A percentile compares a stretch with the other conserved stretches of the same genome.
phyloP scores from a whole-genome alignment of 768 basidiomycete species.

The Tubosaeta sp. region DNA sequence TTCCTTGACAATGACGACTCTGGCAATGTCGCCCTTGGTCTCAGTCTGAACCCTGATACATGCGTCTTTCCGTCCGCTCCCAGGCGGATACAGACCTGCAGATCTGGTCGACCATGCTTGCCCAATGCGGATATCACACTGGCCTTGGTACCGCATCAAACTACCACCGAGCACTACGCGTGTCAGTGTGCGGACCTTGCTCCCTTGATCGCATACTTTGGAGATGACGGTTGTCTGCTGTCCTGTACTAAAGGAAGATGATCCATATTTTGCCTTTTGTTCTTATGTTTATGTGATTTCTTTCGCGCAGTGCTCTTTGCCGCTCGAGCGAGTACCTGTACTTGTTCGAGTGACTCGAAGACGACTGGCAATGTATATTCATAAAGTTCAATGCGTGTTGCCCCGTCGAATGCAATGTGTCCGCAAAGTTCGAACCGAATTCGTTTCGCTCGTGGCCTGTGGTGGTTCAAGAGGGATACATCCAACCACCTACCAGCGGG shows the following conservation, averaged over 20 bases:
- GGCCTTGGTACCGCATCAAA: slow-evolving; percentile 22
- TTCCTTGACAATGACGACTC: slow-evolving; percentile 33
- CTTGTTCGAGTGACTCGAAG: no score
- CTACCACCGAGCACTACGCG: not conserved
- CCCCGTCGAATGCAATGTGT: no score
- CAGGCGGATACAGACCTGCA: slow-evolving; percentile 26
- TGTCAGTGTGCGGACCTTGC: not conserved
- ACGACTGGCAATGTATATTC: no score
- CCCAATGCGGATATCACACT: slow-evolving; percentile 25
- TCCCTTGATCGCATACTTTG: not conserved
- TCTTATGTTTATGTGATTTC: not conserved
- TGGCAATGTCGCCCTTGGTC: slow-evolving; percentile 1
- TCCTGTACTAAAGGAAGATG: not conserved
- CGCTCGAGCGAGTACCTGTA: no score
- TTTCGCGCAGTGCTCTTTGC: no score
- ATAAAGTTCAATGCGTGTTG: no score
- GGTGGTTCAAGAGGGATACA: no score
- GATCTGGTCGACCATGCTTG: slow-evolving; percentile 30
- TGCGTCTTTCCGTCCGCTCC: not conserved
- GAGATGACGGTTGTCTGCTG: not conserved
- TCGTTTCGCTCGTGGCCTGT: no score
- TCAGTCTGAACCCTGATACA: not conserved
- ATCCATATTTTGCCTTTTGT: not conserved
- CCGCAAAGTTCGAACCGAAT: no score
- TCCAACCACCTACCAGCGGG: no score